Base-by-base conservation (phyloP, 2,329 filamentous ascomycete genomes). In the Aspergillus neotritici region DNA sequence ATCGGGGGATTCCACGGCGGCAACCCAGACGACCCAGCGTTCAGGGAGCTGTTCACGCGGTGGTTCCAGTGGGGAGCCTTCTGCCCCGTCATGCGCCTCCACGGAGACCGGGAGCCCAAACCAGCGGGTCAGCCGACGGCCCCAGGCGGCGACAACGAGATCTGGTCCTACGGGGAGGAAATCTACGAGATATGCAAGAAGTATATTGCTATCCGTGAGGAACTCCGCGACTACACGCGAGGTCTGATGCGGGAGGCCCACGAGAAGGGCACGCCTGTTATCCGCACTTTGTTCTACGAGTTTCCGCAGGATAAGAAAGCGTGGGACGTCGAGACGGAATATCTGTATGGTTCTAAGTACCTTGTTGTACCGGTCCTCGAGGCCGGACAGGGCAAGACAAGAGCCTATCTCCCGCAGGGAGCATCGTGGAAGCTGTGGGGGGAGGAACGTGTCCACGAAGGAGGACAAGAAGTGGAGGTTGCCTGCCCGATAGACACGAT, bases 51-150 rank as follows among this genome's bases (percentile, higher is more conserved):
- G 0, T 79, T 84, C 45, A 75, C 80, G 1, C 67, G 82, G 2
- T 85, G 82, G 82, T 85, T 85, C 59, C 81, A 84, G 53, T 85
- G 80, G 79, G 81, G 77, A 0, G 66, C 79, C 0, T 84, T 82
- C 54, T 83, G 79, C 44, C 82, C 82, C 0, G 81, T 85, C 1
- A 82, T 86, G 74, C 66, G 82, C 3, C 68, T 84, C 0, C 82
- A 86, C 51, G 82, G 82, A 5, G 78, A 84, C 55, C 72, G 82
- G 0, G 79, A 83, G 57, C 82, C 82, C 0, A 71, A 73, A 51
- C 64, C 56, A 6, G 56, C 48, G 17, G 55, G 52, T 30, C 51
- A 55, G 35, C 58, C 59, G 4, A 62, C 60, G 10, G 54, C 56
- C 11, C 49, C 49, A 2, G 61, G 60, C 6, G 50, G 54, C 2